Evolutionary conservation across 2,329 filamentous ascomycete genomes (phyloP).

Genomic region (Lojkania enalia): DNA sequence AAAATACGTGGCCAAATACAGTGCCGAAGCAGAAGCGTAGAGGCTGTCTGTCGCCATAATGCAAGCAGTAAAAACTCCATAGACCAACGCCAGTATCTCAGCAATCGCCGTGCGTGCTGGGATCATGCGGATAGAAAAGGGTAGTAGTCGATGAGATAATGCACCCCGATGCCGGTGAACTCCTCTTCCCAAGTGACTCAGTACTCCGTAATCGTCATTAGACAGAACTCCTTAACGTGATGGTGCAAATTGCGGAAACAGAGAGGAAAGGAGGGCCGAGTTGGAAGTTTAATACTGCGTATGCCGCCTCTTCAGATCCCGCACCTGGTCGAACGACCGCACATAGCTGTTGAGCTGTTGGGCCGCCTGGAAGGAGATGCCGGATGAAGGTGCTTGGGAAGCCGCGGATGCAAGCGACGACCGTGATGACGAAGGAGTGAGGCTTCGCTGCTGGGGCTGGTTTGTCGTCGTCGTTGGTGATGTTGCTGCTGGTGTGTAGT

Average conservation of each 20-base stretch:
- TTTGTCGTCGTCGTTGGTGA: slow-evolving; percentile 27
- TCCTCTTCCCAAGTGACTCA: slow-evolving; percentile 8
- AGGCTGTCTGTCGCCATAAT: slow-evolving; percentile 2
- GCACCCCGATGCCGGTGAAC: slow-evolving; percentile 5
- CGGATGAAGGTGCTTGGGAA: slow-evolving; percentile 49
- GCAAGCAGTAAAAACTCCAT: slow-evolving; percentile 10
- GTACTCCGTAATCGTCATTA: slow-evolving; percentile 12
- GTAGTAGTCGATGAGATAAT: not conserved
- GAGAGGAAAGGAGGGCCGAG: slow-evolving; percentile 1
- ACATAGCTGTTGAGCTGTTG: slow-evolving; percentile 84
- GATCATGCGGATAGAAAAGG: slow-evolving; percentile 10
- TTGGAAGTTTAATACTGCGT: slow-evolving; percentile 31
- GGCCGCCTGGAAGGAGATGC: slow-evolving; percentile 74
- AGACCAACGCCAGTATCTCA: slow-evolving; percentile 9
- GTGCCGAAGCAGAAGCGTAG: slow-evolving; percentile 7
- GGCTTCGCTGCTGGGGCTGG: slow-evolving; percentile 46
- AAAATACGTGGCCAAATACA: slow-evolving; percentile 10
- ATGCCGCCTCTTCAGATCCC: slow-evolving; percentile 57
- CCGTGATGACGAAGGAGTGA: slow-evolving; percentile 72
- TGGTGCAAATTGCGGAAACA: slow-evolving; percentile 8
- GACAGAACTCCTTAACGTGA: slow-evolving; percentile 9
- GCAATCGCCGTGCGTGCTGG: slow-evolving; percentile 6
- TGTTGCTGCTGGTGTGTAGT: slow-evolving; percentile 37
- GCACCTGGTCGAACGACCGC: slow-evolving; percentile 83
- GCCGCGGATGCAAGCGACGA: slow-evolving; percentile 81